Base-by-base conservation (phyloP, 257 asterid species). In the Pogostemon cablin region DNA sequence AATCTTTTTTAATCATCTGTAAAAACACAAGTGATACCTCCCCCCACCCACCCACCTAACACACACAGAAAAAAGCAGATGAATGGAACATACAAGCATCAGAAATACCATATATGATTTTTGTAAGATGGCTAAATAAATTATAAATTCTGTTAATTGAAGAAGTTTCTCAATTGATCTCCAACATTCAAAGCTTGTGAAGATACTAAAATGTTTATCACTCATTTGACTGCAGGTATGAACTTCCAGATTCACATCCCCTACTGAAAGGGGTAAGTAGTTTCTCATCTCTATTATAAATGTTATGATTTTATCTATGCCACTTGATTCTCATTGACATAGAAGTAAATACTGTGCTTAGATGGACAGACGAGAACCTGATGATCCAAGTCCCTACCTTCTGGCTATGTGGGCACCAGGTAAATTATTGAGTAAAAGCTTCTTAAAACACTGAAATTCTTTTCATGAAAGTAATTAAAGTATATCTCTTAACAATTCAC, bases 341-440 rank as follows among this genome's bases (percentile, higher is more conserved):
- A 59, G 54, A 65, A 57, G 25, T 62, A 71, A 73, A 75, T 66
- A 17, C 32, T 56, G 20, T 52, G 32, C 9, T 53, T 60, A 93
- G 99, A 68, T 89, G 90, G 95, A 93, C 79, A 83, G 83, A 75
- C 86, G 96, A 84, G 96, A 93, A 73, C 87, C 85, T 20, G 98
- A 91, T 80, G 99, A 93, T 82, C 96, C 96, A 77, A 89, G 92
- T 76, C 98, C 99, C 1, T 91, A 93, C 87, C 96, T 93, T 75
- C 86, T 93, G 43, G 98, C 96, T 46, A 83, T 93, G 79, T 93
- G 99, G 99, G 84, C 90, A 69, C 98, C 99, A 55, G 98, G 99
- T 93, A 81, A 54, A 72, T 69, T 62, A 15, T 48, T 71, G 41
- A 12, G 62, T 64, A 67, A 61, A 50, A 50, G 71, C 60, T 61